A percentile compares a stretch with the other conserved stretches of the same genome.
Evolutionary conservation across 2,329 filamentous ascomycete genomes (phyloP).

Genomic region (Ascochyta rabiei): DNA sequence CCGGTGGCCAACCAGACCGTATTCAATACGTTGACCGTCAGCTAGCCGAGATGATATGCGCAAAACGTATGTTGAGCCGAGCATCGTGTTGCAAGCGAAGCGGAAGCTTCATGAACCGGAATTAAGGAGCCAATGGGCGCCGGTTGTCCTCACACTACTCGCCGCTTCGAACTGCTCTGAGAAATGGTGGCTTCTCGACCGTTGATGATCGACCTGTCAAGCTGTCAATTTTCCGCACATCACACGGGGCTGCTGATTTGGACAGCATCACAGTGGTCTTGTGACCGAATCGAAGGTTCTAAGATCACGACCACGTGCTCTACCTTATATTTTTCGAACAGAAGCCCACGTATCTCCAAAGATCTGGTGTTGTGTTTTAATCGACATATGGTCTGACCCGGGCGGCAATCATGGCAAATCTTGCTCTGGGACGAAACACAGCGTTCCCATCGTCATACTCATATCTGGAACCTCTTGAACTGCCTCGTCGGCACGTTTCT

Average conservation of each 20-base stretch:
- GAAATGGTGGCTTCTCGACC: neutral
- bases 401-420: neutral
- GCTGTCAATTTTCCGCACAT: neutral
- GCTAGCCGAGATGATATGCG: neutral
- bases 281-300: neutral
- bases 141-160: slow-evolving; percentile 2
- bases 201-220: slow-evolving; percentile 1
- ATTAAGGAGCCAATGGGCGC: neutral
- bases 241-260: neutral
- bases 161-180: slow-evolving; percentile 1
- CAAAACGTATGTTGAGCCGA: slow-evolving; percentile 10
- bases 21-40: slow-evolving; percentile 5
- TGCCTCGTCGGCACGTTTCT: slow-evolving; percentile 21
- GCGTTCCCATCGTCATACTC: neutral
- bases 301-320: neutral
- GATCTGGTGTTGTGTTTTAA: too few species aligned
- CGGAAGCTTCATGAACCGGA: slow-evolving; percentile 7
- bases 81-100: slow-evolving; percentile 7
- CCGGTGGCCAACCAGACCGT: slow-evolving; percentile 1
- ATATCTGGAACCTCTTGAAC: slow-evolving; percentile 14
- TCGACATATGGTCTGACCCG: too few species aligned
- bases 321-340: too few species aligned
- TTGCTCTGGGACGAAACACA: neutral
- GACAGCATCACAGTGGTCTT: neutral
- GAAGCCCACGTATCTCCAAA: too few species aligned